These are phyloP conservation scores for Torrubiella hemipterigena DNA, from an alignment of 2,329 filamentous ascomycete species.

Conservation along the genomic window DNA sequence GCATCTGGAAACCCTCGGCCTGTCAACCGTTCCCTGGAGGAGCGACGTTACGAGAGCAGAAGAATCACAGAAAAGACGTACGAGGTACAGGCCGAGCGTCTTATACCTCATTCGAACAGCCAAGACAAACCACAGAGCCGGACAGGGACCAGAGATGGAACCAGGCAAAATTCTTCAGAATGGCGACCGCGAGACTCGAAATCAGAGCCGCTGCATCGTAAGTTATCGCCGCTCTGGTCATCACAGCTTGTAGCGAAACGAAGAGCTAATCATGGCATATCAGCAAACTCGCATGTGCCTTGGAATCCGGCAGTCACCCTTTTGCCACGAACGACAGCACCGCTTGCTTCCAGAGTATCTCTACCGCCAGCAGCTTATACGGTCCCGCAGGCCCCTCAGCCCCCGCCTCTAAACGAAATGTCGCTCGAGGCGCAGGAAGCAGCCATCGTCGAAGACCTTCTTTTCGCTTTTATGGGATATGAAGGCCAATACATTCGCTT, in stretches of 20 bases:
- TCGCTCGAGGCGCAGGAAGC: constrained; percentile 74
- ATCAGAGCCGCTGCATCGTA: too few species aligned
- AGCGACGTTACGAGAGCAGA: constrained; percentile 36
- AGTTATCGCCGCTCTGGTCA: too few species aligned
- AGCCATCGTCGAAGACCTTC: constrained; percentile 75
- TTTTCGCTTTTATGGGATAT: constrained; percentile 96
- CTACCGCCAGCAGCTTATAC: constrained; percentile 63
- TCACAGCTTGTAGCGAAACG: too few species aligned
- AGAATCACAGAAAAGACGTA: constrained; percentile 41
- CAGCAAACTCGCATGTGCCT: too few species aligned
- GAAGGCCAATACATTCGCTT: constrained; percentile 97
- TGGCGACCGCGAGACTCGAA: constrained; percentile 30
- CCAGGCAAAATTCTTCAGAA: constrained; percentile 31
- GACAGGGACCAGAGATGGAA: constrained; percentile 23
- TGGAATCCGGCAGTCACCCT: constrained; percentile 78
- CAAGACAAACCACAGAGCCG: constrained; percentile 41
- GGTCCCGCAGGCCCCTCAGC: constrained; percentile 58
- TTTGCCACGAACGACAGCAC: constrained; percentile 53
- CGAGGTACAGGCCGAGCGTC: constrained; percentile 50
- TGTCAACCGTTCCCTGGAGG: constrained; percentile 29
- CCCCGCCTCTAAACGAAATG: constrained; percentile 59
- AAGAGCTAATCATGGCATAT: too few species aligned
- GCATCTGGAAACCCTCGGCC: constrained; percentile 45
- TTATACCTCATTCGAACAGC: constrained; percentile 47
- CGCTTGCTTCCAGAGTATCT: constrained; percentile 54